Percentiles rank a stretch among this genome's conserved stretches.
Evolutionary conservation across 176 grass and related monocot species (phyloP).

Genomic region (Stipa capillata): DNA sequence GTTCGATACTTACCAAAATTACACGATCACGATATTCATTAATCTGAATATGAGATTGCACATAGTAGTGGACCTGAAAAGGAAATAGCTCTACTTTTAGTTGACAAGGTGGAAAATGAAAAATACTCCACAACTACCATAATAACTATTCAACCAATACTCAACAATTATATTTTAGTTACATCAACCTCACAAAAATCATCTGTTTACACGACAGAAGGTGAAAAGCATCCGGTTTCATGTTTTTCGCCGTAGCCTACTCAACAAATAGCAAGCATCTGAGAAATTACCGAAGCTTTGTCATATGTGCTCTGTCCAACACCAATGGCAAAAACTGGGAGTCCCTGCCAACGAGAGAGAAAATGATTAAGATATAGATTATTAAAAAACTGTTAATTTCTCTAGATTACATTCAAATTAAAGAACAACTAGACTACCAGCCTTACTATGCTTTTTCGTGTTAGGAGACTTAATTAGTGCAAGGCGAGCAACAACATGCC

Average conservation of each 20-base stretch:
- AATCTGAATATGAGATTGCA: slow-evolving; percentile 99
- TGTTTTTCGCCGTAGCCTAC: neutral
- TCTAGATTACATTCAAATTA: neutral
- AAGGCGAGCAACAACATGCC: neutral
- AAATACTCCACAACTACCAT: neutral
- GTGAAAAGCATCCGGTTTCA: neutral
- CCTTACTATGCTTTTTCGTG: neutral
- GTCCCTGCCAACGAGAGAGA: slow-evolving; percentile 50
- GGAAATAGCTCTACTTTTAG: slow-evolving; percentile 11
- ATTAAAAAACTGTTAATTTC: neutral
- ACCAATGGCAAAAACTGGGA: slow-evolving; percentile 91
- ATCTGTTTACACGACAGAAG: neutral
- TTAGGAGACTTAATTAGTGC: neutral
- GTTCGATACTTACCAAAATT: slow-evolving; percentile 55
- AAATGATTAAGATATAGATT: neutral
- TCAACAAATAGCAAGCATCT: slow-evolving; percentile 10
- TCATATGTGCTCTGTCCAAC: slow-evolving; percentile 88
- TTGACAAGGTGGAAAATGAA: neutral
- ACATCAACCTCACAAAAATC: slow-evolving; percentile 6
- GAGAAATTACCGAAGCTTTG: slow-evolving; percentile 80
- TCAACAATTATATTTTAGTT: neutral
- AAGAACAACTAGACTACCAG: neutral
- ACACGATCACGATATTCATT: slow-evolving; percentile 91
- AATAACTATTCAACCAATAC: neutral
- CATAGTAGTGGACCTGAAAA: slow-evolving; percentile 88